Evolutionary conservation across 1,284 basidiomycete genomes (phyloP).

Genomic region (Mixia osmundae): DNA sequence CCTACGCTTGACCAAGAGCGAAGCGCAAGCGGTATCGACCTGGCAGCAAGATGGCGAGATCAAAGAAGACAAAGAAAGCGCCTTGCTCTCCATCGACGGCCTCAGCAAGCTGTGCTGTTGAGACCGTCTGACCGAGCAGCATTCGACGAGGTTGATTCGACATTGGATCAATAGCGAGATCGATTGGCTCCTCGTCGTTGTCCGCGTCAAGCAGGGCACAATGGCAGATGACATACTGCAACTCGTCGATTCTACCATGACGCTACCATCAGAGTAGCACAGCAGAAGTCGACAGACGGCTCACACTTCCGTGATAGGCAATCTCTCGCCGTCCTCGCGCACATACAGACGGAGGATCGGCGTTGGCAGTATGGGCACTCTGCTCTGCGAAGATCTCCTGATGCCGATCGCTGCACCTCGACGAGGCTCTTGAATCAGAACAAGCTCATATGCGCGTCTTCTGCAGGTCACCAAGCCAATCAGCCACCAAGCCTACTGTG

Average conservation of each 20-base stretch:
- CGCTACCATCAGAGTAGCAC: neutral
- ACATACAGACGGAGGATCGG: slow-evolving; percentile 14
- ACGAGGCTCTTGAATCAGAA: slow-evolving; percentile 6
- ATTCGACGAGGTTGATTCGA: slow-evolving; percentile 30
- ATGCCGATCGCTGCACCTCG: slow-evolving; percentile 8
- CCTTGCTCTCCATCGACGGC: slow-evolving; percentile 39
- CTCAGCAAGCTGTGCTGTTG: slow-evolving; percentile 49
- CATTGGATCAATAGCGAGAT: slow-evolving; percentile 3
- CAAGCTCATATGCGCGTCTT: no score
- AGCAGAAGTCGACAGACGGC: neutral
- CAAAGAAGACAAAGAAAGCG: slow-evolving; percentile 67
- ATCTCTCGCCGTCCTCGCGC: slow-evolving; percentile 3
- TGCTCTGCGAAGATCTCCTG: slow-evolving; percentile 1
- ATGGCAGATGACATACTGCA: slow-evolving; percentile 9
- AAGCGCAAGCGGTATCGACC: slow-evolving; percentile 54
- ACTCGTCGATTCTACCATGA: neutral
- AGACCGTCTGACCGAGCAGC: slow-evolving; percentile 61
- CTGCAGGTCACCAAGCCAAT: no score
- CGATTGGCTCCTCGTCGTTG: slow-evolving; percentile 26
- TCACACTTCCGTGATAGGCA: slow-evolving; percentile 8
- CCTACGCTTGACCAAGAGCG: slow-evolving; percentile 50
- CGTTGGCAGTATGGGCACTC: slow-evolving; percentile 15
- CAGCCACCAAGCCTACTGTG: no score
- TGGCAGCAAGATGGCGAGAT: slow-evolving; percentile 53
- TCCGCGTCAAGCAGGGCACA: slow-evolving; percentile 20